Conservation (phyloP, 2,329 filamentous ascomycete species). For the Onygenales sp. region DNA sequence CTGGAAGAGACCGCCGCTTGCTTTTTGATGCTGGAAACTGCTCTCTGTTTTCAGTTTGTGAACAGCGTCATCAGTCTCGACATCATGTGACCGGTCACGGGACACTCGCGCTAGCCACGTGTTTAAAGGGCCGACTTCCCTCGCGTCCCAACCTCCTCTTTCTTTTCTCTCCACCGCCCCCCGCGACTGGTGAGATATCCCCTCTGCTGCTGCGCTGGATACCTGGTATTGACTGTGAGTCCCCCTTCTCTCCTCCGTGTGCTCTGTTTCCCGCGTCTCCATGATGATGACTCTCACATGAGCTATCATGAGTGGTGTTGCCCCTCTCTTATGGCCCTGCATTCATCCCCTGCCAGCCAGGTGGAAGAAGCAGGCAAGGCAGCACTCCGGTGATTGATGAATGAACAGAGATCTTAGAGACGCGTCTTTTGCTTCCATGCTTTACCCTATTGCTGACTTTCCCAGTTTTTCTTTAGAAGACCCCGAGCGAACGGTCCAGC, state of each 20-base stretch:
- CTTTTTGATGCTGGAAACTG: background rate
- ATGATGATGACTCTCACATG: slow-evolving; percentile 32
- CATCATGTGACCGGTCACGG: background rate
- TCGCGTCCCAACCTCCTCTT: background rate
- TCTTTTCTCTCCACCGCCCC: background rate
- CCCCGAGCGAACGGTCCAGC: background rate
- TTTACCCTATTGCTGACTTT: background rate
- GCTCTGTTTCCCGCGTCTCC: slow-evolving; percentile 16
- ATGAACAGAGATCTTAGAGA: slow-evolving; percentile 42
- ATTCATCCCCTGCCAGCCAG: slow-evolving; percentile 25
- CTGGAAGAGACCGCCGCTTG: background rate
- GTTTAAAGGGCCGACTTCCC: background rate
- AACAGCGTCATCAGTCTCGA: too few relatives aligned
- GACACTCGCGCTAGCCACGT: background rate
- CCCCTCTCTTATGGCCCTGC: slow-evolving; percentile 12
- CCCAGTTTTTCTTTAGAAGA: background rate
- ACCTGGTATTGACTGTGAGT: background rate
- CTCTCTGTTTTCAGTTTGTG: too few relatives aligned
- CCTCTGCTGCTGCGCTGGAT: background rate
- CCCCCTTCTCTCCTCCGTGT: too few relatives aligned
- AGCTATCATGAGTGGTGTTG: slow-evolving; percentile 29
- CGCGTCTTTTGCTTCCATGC: slow-evolving; percentile 4
- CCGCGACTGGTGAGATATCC: background rate
- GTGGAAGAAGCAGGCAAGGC: slow-evolving; percentile 29
- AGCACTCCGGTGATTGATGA: slow-evolving; percentile 30